Conservation (phyloP, 2,329 filamentous ascomycete genomes). For the Fusarium temperatum region DNA sequence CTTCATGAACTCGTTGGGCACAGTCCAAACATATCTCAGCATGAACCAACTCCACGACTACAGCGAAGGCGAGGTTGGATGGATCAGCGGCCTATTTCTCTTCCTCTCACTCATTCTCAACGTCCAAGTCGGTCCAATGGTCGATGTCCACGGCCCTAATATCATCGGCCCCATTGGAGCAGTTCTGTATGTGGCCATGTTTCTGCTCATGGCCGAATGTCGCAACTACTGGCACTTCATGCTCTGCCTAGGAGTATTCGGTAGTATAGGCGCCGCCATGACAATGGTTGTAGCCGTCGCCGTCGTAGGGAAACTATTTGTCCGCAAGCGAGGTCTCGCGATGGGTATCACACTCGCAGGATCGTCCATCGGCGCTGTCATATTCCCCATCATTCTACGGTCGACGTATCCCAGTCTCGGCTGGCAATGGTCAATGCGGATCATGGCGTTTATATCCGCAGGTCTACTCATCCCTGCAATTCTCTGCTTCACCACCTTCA, state of each 20-base stretch:
- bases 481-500: conserved; percentile 49
- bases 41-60: conserved; percentile 55
- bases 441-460: conserved; percentile 43
- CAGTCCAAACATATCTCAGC: conserved; percentile 57
- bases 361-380: conserved; percentile 44
- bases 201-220: conserved; percentile 58
- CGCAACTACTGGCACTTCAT: conserved; percentile 59
- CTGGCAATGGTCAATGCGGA: conserved; percentile 48
- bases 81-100: conserved; percentile 58
- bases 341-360: conserved; percentile 41
- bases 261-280: conserved; percentile 53
- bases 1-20: conserved; percentile 59
- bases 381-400: conserved; percentile 48
- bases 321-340: conserved; percentile 37
- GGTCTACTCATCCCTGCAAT: conserved; percentile 41
- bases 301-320: conserved; percentile 44
- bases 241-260: conserved; percentile 53
- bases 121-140: conserved; percentile 58
- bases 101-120: conserved; percentile 56
- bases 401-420: conserved; percentile 42
- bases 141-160: conserved; percentile 57
- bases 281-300: conserved; percentile 48
- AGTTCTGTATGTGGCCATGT: conserved; percentile 49
- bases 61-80: conserved; percentile 56
- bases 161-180: conserved; percentile 51